Base-by-base conservation (phyloP, 2,329 filamentous ascomycete species). In the Fusarium sp. region DNA sequence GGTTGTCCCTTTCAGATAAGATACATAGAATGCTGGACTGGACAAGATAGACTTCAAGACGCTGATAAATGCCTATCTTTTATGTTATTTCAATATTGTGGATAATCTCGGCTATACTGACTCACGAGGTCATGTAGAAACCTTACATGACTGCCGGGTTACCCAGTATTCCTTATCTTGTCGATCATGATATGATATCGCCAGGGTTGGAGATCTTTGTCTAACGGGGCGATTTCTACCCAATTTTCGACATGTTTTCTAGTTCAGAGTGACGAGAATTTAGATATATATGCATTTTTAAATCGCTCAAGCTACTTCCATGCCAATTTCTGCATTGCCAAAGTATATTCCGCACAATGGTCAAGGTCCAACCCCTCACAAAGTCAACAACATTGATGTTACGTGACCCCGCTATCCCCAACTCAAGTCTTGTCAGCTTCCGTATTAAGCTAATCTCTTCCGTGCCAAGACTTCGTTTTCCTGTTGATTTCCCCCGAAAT, bases 401-500 rank as follows among this genome's bases (percentile, higher is more conserved):
- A 59, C 69, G 60, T 58, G 42, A 9, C 58, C 61, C 70, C 70
- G 66, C 70, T 37, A 35, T 14, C 49, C 33, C 33, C 25, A 16
- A 27, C 23, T 18, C 31, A n/a, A 38, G 41, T 44, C 64, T 52
- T 55, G 41, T 18, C 49, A 74, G 59, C 71, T 73, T 73, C 71
- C 71, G 55, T 3, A 69, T 73, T 29, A 27, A 69, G 71, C 51
- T 59, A 73, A 57, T 59, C 48, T 59, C 63, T 54, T 33, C 29
- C 56, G 39, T 61, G 71, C 71, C 71, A 73, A 73, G 71, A 69
- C 42, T 16, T n/a, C 31, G 10, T 27, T 48, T 60, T 52, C 39
- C 27, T 41, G 51, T n/a, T 25, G 46, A 46, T 33, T 41, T 48
- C 21, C 15, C 25, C 42, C 19, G 23, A 41, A 35, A 16, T 68